A percentile compares a stretch with the other conserved stretches of the same genome.
These are phyloP conservation scores for Garcia nutans DNA, from an alignment of 345 rosid species.

Conservation along the genomic window DNA sequence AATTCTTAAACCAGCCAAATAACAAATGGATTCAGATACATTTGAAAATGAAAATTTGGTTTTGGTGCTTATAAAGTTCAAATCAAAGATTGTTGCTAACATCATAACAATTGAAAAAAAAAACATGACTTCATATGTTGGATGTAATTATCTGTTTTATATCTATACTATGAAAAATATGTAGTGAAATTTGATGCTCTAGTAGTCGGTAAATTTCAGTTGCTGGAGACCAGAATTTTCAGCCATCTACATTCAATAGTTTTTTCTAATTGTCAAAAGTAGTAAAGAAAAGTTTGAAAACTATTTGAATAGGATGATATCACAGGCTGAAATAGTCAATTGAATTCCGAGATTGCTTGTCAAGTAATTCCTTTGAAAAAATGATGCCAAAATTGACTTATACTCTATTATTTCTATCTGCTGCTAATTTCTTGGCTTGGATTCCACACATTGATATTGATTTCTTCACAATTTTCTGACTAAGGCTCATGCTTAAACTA, in stretches of 20 bases:
- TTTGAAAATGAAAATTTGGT: too few relatives aligned
- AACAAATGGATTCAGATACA: too few relatives aligned
- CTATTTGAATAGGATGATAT: not conserved
- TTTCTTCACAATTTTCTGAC: not conserved
- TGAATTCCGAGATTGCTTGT: not conserved
- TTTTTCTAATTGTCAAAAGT: slow-evolving; percentile 5
- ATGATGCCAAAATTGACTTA: not conserved
- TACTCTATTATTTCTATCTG: not conserved
- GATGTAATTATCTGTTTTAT: too few relatives aligned
- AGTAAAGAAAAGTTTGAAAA: not conserved
- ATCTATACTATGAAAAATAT: too few relatives aligned
- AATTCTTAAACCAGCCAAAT: too few relatives aligned
- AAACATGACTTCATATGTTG: too few relatives aligned
- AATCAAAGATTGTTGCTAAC: too few relatives aligned
- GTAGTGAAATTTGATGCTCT: not conserved
- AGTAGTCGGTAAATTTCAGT: not conserved
- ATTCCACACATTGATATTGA: not conserved
- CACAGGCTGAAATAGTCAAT: not conserved
- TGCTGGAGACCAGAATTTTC: not conserved
- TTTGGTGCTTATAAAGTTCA: too few relatives aligned
- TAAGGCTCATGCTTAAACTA: not conserved
- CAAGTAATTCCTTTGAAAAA: not conserved
- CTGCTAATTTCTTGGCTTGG: slow-evolving; percentile 1
- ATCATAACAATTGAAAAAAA: too few relatives aligned
- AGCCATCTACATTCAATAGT: not conserved